phyloP scores from a whole-genome alignment of 2,329 filamentous ascomycete species.

The Epichloe hybrida region DNA sequence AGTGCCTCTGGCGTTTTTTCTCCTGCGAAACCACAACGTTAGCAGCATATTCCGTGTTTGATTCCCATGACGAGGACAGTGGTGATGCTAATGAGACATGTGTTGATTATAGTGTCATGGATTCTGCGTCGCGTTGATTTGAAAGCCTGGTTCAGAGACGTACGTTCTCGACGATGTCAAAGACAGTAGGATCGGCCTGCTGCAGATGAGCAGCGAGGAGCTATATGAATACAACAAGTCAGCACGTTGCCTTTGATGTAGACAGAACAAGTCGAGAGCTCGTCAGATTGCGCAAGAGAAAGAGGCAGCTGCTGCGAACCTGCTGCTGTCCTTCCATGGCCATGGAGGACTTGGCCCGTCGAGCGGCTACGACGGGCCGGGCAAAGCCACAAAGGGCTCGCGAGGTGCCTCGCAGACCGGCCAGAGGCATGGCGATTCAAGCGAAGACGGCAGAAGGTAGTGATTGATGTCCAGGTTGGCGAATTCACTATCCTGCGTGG shows the following conservation, averaged over 20 bases:
- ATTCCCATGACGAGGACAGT: background rate
- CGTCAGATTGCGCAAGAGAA: background rate
- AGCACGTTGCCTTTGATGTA: conserved; percentile 3
- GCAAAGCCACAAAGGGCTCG: conserved; percentile 31
- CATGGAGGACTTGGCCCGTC: conserved; percentile 31
- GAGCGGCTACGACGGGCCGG: conserved; percentile 16
- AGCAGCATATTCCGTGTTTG: background rate
- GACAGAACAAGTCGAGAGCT: conserved; percentile 6
- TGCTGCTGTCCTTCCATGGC: conserved; percentile 44
- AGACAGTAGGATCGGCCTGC: conserved; percentile 76
- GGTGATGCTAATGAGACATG: background rate
- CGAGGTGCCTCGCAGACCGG: conserved; percentile 34
- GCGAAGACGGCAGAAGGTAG: too few species aligned
- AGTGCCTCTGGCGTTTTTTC: conserved; percentile 92
- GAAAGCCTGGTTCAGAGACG: background rate
- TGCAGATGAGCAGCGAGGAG: conserved; percentile 67
- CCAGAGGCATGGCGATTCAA: conserved; percentile 29
- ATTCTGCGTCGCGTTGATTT: background rate
- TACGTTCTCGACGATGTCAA: conserved; percentile 83
- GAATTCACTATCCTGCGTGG: background rate
- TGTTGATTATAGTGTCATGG: background rate
- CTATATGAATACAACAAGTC: conserved; percentile 37
- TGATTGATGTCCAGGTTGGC: background rate
- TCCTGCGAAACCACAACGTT: conserved; percentile 42
- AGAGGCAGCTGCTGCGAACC: conserved; percentile 24